These are phyloP conservation scores for Nelumbo lutea DNA, from an alignment of 164 flowering plant genomes.

Conservation along the genomic window DNA sequence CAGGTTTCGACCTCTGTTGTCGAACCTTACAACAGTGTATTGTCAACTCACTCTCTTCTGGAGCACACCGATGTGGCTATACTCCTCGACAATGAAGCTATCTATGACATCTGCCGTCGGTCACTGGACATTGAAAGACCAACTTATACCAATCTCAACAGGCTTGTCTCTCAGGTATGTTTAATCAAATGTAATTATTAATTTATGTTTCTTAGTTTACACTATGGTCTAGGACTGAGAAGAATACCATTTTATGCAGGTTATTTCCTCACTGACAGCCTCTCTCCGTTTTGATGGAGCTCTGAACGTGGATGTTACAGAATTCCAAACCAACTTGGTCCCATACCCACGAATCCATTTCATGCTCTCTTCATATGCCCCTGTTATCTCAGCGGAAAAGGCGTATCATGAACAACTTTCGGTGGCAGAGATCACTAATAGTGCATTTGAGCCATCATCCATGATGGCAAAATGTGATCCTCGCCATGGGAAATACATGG, in stretches of 20 bases:
- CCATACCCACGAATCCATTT: constrained; percentile 54
- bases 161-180: constrained; percentile 38
- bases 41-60: constrained; percentile 36
- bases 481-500: constrained; percentile 49
- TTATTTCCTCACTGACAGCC: constrained; percentile 41
- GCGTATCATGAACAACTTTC: constrained; percentile 47
- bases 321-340: constrained; percentile 50
- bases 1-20: constrained; percentile 47
- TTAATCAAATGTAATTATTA: too few species aligned
- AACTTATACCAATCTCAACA: constrained; percentile 46
- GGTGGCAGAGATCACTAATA: constrained; percentile 45
- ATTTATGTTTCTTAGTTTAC: too few species aligned
- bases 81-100: constrained; percentile 40
- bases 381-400: constrained; percentile 46
- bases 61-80: constrained; percentile 42
- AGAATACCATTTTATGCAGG: constrained; percentile 8
- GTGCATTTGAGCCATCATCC: constrained; percentile 44
- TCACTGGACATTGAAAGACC: constrained; percentile 51
- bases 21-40: constrained; percentile 32
- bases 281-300: constrained; percentile 50
- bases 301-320: constrained; percentile 44
- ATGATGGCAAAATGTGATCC: constrained; percentile 56
- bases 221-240: too few species aligned
- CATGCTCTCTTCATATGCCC: constrained; percentile 58
- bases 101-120: constrained; percentile 48